Conservation (phyloP, 2,329 filamentous ascomycete genomes). For the Neonectria punicea region DNA sequence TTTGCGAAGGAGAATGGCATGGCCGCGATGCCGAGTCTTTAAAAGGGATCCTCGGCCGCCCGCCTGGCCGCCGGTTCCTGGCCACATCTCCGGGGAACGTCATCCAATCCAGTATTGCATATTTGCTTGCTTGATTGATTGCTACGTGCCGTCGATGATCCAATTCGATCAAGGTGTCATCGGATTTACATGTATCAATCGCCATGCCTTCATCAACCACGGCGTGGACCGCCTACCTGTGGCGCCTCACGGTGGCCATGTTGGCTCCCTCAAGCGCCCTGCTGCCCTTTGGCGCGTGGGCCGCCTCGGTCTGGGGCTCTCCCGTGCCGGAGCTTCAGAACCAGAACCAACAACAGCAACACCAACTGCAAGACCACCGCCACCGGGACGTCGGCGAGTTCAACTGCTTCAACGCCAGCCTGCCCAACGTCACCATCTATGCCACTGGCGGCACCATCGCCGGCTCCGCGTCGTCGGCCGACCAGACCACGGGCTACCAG, state of each 20-base stretch:
- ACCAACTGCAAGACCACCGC: slow-evolving; percentile 25
- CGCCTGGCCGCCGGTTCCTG: slow-evolving; percentile 23
- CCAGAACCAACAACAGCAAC: slow-evolving; percentile 31
- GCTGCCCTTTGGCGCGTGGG: slow-evolving; percentile 38
- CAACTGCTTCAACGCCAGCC: slow-evolving; percentile 41
- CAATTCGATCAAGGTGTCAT: too few relatives aligned
- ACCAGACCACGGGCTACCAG: slow-evolving; percentile 57
- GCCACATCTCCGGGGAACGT: slow-evolving; percentile 30
- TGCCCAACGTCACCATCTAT: slow-evolving; percentile 67
- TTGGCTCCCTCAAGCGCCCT: slow-evolving; percentile 38
- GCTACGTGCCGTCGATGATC: too few relatives aligned
- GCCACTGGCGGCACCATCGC: slow-evolving; percentile 70
- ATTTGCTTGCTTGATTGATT: too few relatives aligned
- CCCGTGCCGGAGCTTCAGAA: slow-evolving; percentile 36
- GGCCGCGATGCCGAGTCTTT: slow-evolving; percentile 39
- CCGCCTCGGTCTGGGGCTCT: slow-evolving; percentile 41
- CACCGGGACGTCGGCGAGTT: slow-evolving; percentile 32
- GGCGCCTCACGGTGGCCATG: slow-evolving; percentile 37
- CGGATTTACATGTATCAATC: slow-evolving; percentile 15
- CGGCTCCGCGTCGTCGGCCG: slow-evolving; percentile 58
- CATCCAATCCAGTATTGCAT: slow-evolving; percentile 16
- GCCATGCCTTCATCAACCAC: slow-evolving; percentile 33
- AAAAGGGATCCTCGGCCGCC: slow-evolving; percentile 36
- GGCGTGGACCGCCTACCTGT: slow-evolving; percentile 36
- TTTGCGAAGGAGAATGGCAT: neutral